A percentile compares a stretch with the other conserved stretches of the same genome.
These are phyloP conservation scores for Speleostelium caveatum DNA, from an alignment of 78 protist species.

Conservation along the genomic window DNA sequence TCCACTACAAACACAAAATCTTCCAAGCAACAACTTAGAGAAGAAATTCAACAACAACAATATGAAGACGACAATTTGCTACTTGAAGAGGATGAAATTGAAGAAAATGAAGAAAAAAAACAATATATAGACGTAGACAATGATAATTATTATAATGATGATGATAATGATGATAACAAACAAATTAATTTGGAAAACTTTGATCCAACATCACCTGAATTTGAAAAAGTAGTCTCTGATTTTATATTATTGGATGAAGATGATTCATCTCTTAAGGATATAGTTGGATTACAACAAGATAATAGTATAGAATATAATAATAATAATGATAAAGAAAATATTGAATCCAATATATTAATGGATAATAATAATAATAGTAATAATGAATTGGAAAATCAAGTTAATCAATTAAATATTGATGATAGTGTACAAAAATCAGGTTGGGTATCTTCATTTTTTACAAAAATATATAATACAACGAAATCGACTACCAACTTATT, in stretches of 20 bases:
- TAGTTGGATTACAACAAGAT: not conserved
- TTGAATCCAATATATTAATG: not conserved
- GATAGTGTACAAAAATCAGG: no score
- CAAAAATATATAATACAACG: no score
- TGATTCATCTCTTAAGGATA: not conserved
- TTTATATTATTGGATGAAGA: constrained; percentile 37
- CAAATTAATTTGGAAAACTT: no score
- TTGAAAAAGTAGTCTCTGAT: constrained; percentile 52
- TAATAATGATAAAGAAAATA: not conserved
- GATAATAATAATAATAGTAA: no score
- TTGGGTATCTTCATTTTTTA: no score
- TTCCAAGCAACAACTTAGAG: not conserved
- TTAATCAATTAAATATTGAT: no score
- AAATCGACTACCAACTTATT: not conserved
- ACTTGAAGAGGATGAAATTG: not conserved
- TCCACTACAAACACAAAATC: not conserved
- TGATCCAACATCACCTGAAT: constrained; percentile 37
- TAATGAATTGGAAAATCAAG: no score
- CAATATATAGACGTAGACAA: not conserved
- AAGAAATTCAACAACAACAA: not conserved
- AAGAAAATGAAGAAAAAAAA: not conserved
- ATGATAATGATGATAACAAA: no score
- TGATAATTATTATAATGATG: no score
- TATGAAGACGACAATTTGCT: not conserved
- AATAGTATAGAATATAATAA: not conserved